Conservation (phyloP, 1,284 basidiomycete species). For the Marasmius fiardii region DNA sequence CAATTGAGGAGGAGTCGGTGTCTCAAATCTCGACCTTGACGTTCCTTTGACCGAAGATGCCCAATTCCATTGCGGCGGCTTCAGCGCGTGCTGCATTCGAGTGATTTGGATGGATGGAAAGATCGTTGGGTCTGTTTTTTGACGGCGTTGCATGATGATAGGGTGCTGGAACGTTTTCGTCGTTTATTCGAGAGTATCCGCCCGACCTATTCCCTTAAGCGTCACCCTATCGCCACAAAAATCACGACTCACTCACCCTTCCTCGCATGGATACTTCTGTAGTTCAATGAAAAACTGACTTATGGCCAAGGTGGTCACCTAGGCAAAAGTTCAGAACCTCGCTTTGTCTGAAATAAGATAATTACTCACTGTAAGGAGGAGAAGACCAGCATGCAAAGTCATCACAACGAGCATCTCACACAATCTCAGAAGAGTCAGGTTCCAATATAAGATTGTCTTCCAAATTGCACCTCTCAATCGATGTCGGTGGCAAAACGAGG, state of each 20-base stretch:
- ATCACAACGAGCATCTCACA: slow-evolving; percentile 72
- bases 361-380: slow-evolving; percentile 47
- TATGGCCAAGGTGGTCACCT: slow-evolving; percentile 52
- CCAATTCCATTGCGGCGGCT: slow-evolving; percentile 50
- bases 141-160: slow-evolving; percentile 39
- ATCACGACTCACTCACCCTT: neutral
- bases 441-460: slow-evolving; percentile 52
- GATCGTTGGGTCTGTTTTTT: slow-evolving; percentile 51
- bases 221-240: neutral
- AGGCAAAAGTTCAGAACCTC: neutral
- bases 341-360: neutral
- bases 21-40: slow-evolving; percentile 24
- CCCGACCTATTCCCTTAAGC: neutral
- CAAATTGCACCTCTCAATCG: slow-evolving; percentile 45
- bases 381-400: slow-evolving; percentile 64
- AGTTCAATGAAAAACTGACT: slow-evolving; percentile 58
- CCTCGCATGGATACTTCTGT: slow-evolving; percentile 13
- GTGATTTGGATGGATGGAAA: slow-evolving; percentile 59
- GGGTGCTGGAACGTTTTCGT: slow-evolving; percentile 17
- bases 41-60: slow-evolving; percentile 41
- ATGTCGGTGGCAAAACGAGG: slow-evolving; percentile 34
- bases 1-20: too few species aligned
- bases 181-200: neutral
- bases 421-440: slow-evolving; percentile 57
- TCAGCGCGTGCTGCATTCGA: slow-evolving; percentile 66